Evolutionary conservation across 805 yeast species (phyloP).

Genomic region (Saccharomyces paradoxus): DNA sequence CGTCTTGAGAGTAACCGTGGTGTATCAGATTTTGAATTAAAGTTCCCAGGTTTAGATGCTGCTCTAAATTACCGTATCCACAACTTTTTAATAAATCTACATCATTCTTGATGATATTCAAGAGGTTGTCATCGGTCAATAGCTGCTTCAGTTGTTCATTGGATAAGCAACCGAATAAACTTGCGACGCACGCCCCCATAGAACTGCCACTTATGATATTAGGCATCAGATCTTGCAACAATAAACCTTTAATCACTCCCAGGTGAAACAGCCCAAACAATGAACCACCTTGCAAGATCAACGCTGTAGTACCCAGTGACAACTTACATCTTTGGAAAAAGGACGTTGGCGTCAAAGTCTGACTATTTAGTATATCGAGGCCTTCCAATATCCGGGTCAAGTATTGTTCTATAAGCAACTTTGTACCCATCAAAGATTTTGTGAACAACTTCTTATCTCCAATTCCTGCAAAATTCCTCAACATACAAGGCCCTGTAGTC

Average conservation of each 20-base stretch:
- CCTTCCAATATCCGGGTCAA: conserved; percentile 71
- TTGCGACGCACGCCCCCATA: conserved; percentile 88
- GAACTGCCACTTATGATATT: conserved; percentile 85
- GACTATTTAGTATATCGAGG: conserved; percentile 45
- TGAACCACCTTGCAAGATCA: conserved; percentile 90
- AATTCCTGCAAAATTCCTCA: conserved; percentile 88
- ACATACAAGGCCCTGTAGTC: conserved; percentile 55
- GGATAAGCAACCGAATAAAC: conserved; percentile 66
- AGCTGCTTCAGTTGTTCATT: conserved; percentile 52
- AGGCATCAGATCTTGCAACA: conserved; percentile 68
- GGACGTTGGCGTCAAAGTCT: conserved; percentile 50
- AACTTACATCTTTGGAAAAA: conserved; percentile 79
- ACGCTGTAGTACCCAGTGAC: conserved; percentile 83
- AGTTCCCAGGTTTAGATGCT: conserved; percentile 42
- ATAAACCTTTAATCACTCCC: conserved; percentile 84
- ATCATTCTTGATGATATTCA: conserved; percentile 44
- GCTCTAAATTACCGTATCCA: conserved; percentile 33
- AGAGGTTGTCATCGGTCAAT: conserved; percentile 33
- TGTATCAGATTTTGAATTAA: conserved; percentile 67
- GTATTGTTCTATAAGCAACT: conserved; percentile 62
- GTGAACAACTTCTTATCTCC: conserved; percentile 71
- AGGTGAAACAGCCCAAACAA: conserved; percentile 88
- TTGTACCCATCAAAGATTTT: conserved; percentile 82
- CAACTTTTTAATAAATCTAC: conserved; percentile 50
- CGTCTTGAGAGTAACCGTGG: conserved; percentile 82